Evolutionary conservation across 2,329 filamentous ascomycete genomes (phyloP).

Genomic region (Calonectria pseudoturangicola): DNA sequence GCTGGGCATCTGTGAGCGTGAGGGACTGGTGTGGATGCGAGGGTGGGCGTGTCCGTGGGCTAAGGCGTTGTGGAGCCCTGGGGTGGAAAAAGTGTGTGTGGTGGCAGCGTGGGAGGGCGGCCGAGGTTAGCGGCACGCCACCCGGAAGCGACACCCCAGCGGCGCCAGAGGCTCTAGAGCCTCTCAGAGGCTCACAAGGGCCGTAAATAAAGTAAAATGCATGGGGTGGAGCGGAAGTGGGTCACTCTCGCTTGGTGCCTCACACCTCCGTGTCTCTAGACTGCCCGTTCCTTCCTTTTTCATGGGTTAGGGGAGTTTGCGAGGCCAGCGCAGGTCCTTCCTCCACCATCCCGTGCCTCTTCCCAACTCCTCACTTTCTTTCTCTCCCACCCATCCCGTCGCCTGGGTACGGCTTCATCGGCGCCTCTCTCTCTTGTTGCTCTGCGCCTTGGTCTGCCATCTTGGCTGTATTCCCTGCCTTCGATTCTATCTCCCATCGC

Average conservation of each 20-base stretch:
- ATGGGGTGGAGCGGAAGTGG: constrained; percentile 54
- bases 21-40: constrained; percentile 38
- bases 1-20: constrained; percentile 41
- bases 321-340: constrained; percentile 63
- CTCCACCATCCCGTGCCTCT: constrained; percentile 63
- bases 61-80: constrained; percentile 29
- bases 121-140: constrained; percentile 30
- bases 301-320: constrained; percentile 67
- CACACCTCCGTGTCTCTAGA: constrained; percentile 57
- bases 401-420: constrained; percentile 58
- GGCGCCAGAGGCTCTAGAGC: constrained; percentile 19
- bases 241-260: constrained; percentile 49
- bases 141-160: constrained; percentile 25
- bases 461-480: constrained; percentile 38
- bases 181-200: constrained; percentile 37
- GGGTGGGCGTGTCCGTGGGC: constrained; percentile 29
- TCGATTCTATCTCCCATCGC: constrained; percentile 35
- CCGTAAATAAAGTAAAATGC: constrained; percentile 51
- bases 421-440: constrained; percentile 45
- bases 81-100: constrained; percentile 29
- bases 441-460: constrained; percentile 45
- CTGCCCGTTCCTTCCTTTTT: constrained; percentile 62
- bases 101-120: constrained; percentile 27
- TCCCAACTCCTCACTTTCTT: constrained; percentile 62
- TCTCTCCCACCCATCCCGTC: constrained; percentile 59